Base-by-base conservation (phyloP, 306 rosid genomes). In the Vicia sativa region DNA sequence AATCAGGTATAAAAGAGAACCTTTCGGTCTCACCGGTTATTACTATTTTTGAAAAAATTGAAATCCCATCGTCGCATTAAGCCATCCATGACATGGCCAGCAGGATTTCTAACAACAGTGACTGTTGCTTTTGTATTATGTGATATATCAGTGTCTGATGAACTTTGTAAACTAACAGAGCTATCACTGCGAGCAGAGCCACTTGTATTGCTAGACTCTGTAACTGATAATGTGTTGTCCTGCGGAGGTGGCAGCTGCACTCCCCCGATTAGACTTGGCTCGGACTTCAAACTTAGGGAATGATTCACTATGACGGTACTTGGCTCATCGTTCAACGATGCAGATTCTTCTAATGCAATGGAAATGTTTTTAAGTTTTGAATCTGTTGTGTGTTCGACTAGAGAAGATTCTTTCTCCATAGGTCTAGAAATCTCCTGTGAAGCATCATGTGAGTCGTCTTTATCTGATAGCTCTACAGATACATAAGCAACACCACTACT, bases 41-140 rank as follows among this genome's bases (percentile, higher is more conserved):
- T 78, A 79, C 83, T 82, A 80, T 85, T 88, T 62, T 81, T 73
- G 85, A 95, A 91, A 78, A 95, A 87, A 76, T 87, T 88, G 82
- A 90, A 87, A 90, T 90, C 99, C 99, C 96, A 95, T 35, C 97
- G 96, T 11, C 97, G 90, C 76, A 90, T 86, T 85, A 95, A 84
- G 72, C 99, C 92, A 0, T 95, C 97, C 95, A 88, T 88, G 78
- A 84, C 81, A 79, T 90, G 85, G 81, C 86, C 39, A 29, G 92
- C 62, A 1, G 99, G 99, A 79, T 78, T 90, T 73, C 77, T 84
- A 38, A 85, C 95, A 34, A 87, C 96, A 10, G 95, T 88, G 29
- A 95, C 76, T 0, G 96, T 90, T 56, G 99, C 99, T 78, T 74
- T 95, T 3, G 99, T 95, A 61, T 76, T 88, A 23, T 91, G 90